These are phyloP conservation scores for Paraglomus occultum DNA, from an alignment of 192 early-diverging fungal genomes.

Conservation along the genomic window DNA sequence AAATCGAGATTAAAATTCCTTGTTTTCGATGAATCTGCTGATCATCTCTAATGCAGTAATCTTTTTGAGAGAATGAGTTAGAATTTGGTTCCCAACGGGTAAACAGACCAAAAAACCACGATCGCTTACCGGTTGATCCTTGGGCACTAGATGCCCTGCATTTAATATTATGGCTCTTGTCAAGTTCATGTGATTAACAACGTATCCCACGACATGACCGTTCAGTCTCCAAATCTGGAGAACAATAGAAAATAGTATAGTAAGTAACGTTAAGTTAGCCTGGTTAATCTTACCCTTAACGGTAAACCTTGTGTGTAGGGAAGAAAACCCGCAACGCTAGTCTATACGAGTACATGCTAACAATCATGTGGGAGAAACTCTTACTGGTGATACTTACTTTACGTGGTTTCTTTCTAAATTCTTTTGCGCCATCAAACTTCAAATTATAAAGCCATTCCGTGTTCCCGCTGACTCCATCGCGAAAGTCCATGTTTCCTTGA, in stretches of 20 bases:
- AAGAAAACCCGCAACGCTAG: too few relatives aligned
- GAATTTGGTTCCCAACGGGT: neutral
- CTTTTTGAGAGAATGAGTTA: conserved; percentile 1
- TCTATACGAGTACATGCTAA: too few relatives aligned
- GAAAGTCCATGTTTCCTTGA: conserved; percentile 84
- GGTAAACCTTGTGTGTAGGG: too few relatives aligned
- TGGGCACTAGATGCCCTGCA: conserved; percentile 76
- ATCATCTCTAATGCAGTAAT: conserved; percentile 42
- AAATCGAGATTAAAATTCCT: conserved; percentile 14
- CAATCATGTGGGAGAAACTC: too few relatives aligned
- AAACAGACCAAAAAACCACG: neutral
- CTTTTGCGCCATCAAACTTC: conserved; percentile 45
- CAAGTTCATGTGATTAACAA: conserved; percentile 52
- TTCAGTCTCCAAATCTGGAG: conserved; percentile 36
- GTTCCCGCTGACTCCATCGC: conserved; percentile 69
- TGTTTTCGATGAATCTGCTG: conserved; percentile 38
- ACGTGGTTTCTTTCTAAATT: conserved; percentile 51
- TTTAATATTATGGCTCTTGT: conserved; percentile 57
- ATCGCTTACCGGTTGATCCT: conserved; percentile 53
- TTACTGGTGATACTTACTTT: conserved; percentile 33
- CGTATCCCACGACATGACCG: conserved; percentile 55
- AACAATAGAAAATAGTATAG: neutral
- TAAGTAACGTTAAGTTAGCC: conserved; percentile 20
- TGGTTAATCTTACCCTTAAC: too few relatives aligned
- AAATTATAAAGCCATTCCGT: conserved; percentile 66